phyloP scores from a whole-genome alignment of 768 basidiomycete species.

The Termitomyces sp. region DNA sequence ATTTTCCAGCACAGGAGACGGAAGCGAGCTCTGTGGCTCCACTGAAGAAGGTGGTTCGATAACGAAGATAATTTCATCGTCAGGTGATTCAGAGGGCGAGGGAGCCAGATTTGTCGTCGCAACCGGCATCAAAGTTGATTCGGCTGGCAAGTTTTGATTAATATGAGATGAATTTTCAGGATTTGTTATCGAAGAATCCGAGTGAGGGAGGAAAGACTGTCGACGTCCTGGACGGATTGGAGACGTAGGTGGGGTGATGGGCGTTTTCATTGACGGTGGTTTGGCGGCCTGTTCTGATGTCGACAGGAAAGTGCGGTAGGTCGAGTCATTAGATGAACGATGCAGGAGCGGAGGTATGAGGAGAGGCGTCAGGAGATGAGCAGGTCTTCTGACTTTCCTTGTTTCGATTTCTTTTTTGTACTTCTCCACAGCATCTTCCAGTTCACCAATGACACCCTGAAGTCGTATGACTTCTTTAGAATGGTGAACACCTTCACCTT shows the following conservation, averaged over 20 bases:
- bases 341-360: slow-evolving; percentile 8
- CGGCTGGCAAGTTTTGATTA: neutral
- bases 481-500: slow-evolving; percentile 25
- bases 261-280: slow-evolving; percentile 1
- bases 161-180: neutral
- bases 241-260: slow-evolving; percentile 17
- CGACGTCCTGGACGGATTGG: slow-evolving; percentile 7
- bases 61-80: neutral
- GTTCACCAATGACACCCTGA: slow-evolving; percentile 42
- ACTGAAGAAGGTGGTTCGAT: slow-evolving; percentile 1
- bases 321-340: neutral
- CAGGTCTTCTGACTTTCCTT: slow-evolving; percentile 3
- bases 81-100: neutral
- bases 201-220: neutral
- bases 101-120: neutral
- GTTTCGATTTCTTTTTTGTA: slow-evolving; percentile 24
- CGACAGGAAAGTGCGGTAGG: neutral
- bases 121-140: neutral
- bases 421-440: slow-evolving; percentile 39
- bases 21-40: neutral
- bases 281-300: neutral
- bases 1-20: neutral
- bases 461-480: slow-evolving; percentile 40
- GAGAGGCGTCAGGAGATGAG: slow-evolving; percentile 9
- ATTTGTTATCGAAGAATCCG: neutral